phyloP scores from a whole-genome alignment of 2,329 filamentous ascomycete species.

The Fusarium tuaranense region DNA sequence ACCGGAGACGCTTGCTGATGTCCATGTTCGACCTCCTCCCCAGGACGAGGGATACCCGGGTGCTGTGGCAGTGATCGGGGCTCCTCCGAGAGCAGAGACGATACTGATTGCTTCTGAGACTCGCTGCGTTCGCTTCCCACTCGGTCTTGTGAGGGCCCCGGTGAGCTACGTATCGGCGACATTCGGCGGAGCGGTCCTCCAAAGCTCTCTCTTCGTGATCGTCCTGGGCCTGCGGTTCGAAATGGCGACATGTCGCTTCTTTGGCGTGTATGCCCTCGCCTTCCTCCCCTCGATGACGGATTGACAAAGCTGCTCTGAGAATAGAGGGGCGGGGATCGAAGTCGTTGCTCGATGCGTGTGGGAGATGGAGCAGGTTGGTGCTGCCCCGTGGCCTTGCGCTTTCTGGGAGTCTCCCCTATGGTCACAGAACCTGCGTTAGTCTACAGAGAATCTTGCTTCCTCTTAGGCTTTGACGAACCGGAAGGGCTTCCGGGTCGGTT shows the following conservation, averaged over 20 bases:
- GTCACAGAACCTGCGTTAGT: constrained; percentile 54
- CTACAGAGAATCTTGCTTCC: constrained; percentile 57
- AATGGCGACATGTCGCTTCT: constrained; percentile 54
- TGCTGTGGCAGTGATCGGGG: constrained; percentile 29
- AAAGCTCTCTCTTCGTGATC: constrained; percentile 43
- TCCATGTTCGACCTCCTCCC: constrained; percentile 28
- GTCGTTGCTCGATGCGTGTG: constrained; percentile 45
- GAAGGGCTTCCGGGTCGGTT: constrained; percentile 80
- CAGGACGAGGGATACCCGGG: constrained; percentile 15
- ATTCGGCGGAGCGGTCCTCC: constrained; percentile 41
- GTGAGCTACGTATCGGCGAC: constrained; percentile 41
- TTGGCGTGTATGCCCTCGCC: constrained; percentile 50
- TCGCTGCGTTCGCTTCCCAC: constrained; percentile 43
- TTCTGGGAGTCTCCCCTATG: constrained; percentile 82
- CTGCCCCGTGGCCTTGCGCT: constrained; percentile 78
- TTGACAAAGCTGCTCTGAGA: constrained; percentile 45
- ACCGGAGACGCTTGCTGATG: constrained; percentile 28
- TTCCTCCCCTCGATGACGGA: constrained; percentile 37
- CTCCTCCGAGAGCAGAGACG: constrained; percentile 48
- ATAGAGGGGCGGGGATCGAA: constrained; percentile 50
- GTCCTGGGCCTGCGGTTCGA: constrained; percentile 41
- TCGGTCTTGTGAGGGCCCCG: constrained; percentile 39
- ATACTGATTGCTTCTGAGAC: constrained; percentile 49
- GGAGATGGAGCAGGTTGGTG: constrained; percentile 44
- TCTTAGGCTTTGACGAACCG: constrained; percentile 73